Base-by-base conservation (phyloP, 192 early-diverging fungal genomes). In the Entophlyctis luteolus region DNA sequence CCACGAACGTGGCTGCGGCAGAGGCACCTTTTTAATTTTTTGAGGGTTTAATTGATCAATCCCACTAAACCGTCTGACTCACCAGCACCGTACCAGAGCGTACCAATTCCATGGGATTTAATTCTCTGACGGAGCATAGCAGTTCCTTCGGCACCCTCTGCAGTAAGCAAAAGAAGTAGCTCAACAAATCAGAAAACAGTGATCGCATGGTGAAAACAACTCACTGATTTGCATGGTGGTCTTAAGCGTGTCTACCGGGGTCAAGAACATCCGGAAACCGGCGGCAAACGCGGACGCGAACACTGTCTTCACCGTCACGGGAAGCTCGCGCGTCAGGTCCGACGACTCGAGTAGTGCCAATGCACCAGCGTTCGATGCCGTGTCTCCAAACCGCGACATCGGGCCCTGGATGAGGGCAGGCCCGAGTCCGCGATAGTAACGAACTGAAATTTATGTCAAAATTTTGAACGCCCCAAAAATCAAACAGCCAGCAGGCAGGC, bases 331-430 rank as follows among this genome's bases (percentile, higher is more conserved):
- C 20, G 75, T 75, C 50, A 65, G 37, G 28, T 50, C 46, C 42
- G 46, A 65, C 14, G 57, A 47, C 35, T 71, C 72, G 25, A 77
- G 47, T n/a, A 78, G 57, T 1, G 77, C 69, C n/a, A 78, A 50
- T 0, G 74, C 77, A 32, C 77, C 77, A 8, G 77, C 74, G 52
- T 78, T 78, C 18, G 77, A 65, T 23, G 77, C 77, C 14, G 77
- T 78, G 67, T 78, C 77, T 31, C 77, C 77, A 50, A 78, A 78
- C 6, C 77, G 70, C 36, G 74, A 76, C 32, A 78, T 31, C 6
- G 77, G 77, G 1, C 77, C 77, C 39, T 78, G 77, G 55, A 78
- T 73, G 3, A 78, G 52, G 0, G 77, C 77, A 4, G 77, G 75
- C 1, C 60, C 70, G 23, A 77, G 46, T 23, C 77, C 77, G 18